Conservation (phyloP, 371 early-diverging fungal species). For the Mortierella sp. region DNA sequence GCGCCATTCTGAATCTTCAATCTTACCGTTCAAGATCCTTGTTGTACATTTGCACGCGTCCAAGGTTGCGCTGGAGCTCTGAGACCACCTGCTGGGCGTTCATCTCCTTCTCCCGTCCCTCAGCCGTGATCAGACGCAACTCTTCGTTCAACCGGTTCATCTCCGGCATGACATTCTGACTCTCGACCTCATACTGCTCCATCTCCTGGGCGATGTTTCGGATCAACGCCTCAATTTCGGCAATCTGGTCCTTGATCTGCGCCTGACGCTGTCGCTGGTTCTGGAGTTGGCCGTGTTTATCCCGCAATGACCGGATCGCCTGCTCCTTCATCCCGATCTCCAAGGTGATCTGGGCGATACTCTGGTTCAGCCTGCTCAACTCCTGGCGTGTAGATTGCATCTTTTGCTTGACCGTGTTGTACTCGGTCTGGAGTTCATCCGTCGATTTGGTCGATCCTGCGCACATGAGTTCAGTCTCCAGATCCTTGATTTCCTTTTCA, state of each 20-base stretch:
- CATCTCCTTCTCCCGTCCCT: conserved; percentile 49
- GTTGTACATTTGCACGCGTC: conserved; percentile 59
- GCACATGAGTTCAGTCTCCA: conserved; percentile 71
- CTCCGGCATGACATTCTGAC: conserved; percentile 31
- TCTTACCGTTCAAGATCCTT: conserved; percentile 59
- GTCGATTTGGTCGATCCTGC: conserved; percentile 76
- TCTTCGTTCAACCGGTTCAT: conserved; percentile 26
- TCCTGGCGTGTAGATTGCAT: conserved; percentile 58
- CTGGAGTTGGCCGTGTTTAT: conserved; percentile 51
- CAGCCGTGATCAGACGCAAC: conserved; percentile 10
- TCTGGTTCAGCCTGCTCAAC: conserved; percentile 29
- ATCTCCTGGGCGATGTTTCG: conserved; percentile 24
- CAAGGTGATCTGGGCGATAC: conserved; percentile 38
- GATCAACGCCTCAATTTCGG: conserved; percentile 45
- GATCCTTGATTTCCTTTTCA: conserved; percentile 57
- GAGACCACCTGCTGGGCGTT: conserved; percentile 48
- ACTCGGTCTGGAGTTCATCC: conserved; percentile 76
- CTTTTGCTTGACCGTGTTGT: conserved; percentile 63
- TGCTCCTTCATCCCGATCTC: conserved; percentile 42
- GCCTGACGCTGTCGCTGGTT: conserved; percentile 41
- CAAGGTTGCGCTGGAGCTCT: conserved; percentile 57
- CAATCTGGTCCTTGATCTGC: conserved; percentile 48
- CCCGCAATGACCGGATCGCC: conserved; percentile 43
- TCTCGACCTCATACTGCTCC: conserved; percentile 56
- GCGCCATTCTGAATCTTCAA: background rate